Percentiles rank a stretch among this genome's conserved stretches.
Evolutionary conservation across 805 yeast species (phyloP).

Genomic region (Kregervanrija pseudodelftensis): DNA sequence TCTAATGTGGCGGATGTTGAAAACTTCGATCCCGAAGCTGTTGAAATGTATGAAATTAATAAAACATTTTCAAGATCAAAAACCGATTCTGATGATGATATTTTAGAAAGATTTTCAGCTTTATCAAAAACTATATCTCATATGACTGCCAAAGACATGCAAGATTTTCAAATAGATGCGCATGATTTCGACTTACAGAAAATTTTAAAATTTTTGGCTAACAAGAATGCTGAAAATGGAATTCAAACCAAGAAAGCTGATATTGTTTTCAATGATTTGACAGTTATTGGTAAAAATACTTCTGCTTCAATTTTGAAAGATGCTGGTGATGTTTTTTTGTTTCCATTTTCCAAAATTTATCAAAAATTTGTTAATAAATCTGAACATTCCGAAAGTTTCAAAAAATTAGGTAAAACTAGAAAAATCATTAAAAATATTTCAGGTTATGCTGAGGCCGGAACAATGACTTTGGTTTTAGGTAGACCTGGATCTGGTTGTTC

Average conservation of each 20-base stretch:
- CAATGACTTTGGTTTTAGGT: constrained; percentile 43
- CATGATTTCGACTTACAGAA: constrained; percentile 33
- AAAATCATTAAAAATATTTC: constrained; percentile 13
- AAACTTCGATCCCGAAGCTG: too few relatives aligned
- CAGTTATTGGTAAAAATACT: constrained; percentile 42
- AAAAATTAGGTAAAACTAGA: constrained; percentile 6
- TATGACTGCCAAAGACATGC: constrained; percentile 15
- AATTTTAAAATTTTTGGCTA: constrained; percentile 31
- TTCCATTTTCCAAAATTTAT: too few relatives aligned
- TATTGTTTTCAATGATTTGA: constrained; percentile 34
- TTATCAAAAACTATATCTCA: constrained; percentile 14
- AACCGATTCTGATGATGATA: constrained; percentile 8
- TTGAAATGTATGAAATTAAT: too few relatives aligned
- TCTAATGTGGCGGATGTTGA: too few relatives aligned
- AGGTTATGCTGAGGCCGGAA: constrained; percentile 35
- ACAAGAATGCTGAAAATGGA: constrained; percentile 37
- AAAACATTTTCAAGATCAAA: too few relatives aligned
- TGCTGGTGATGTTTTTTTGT: constrained; percentile 33
- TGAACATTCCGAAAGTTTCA: constrained; percentile 3
- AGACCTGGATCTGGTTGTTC: constrained; percentile 60
- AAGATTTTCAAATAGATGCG: constrained; percentile 12
- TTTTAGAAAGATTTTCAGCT: constrained; percentile 13
- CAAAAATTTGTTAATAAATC: not conserved
- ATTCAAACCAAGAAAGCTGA: constrained; percentile 35
- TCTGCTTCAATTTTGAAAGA: constrained; percentile 38